Evolutionary conservation across 805 yeast species (phyloP).

Genomic region (Hanseniaspora guilliermondii): DNA sequence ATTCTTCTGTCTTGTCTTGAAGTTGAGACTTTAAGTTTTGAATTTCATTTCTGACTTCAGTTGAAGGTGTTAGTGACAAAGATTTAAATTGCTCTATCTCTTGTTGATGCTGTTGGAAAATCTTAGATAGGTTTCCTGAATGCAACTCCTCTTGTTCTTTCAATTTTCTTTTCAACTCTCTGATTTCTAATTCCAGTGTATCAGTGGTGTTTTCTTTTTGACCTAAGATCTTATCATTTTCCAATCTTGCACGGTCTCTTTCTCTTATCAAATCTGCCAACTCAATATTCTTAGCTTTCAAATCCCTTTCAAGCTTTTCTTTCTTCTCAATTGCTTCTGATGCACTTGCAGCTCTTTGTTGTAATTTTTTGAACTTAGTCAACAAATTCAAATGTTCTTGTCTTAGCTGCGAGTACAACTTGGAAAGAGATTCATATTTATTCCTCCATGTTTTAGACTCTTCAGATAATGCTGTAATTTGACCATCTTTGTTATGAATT

Average conservation of each 20-base stretch:
- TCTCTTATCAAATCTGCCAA: conserved; percentile 80
- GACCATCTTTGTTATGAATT: conserved; percentile 63
- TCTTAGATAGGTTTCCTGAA: conserved; percentile 47
- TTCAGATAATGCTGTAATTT: conserved; percentile 52
- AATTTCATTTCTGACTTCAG: not conserved
- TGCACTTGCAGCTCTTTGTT: conserved; percentile 77
- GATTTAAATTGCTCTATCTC: conserved; percentile 35
- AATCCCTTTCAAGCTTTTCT: conserved; percentile 68
- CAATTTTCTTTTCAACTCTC: conserved; percentile 47
- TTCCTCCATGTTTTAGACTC: conserved; percentile 68
- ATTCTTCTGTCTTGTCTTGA: conserved; percentile 60
- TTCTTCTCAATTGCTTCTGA: conserved; percentile 79
- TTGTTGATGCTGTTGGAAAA: conserved; percentile 48
- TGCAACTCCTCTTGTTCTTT: conserved; percentile 50
- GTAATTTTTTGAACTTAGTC: conserved; percentile 64
- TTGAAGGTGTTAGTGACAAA: conserved; percentile 32
- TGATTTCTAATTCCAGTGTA: conserved; percentile 47
- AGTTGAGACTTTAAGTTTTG: conserved; percentile 35
- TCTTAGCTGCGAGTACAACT: conserved; percentile 77
- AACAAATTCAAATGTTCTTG: conserved; percentile 78
- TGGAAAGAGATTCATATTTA: conserved; percentile 81
- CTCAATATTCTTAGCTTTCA: conserved; percentile 75
- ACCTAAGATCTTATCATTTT: conserved; percentile 52
- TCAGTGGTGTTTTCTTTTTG: conserved; percentile 55
- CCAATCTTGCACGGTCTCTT: conserved; percentile 77